These are phyloP conservation scores for Colletotrichum tabaci DNA, from an alignment of 2,329 filamentous ascomycete species.

Conservation along the genomic window DNA sequence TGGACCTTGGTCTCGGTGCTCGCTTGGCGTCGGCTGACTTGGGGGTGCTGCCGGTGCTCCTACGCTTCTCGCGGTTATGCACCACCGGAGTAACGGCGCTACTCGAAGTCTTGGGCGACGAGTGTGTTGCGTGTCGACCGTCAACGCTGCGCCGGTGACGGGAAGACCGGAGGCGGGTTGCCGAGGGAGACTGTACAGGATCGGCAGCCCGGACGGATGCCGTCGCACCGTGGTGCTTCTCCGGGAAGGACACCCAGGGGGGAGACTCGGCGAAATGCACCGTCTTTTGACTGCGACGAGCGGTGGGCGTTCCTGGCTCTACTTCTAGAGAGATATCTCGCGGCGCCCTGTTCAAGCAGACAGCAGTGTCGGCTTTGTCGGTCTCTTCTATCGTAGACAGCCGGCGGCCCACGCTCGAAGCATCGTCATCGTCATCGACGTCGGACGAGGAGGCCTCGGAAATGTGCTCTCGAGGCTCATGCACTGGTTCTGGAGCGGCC, in stretches of 20 bases:
- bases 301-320: conserved; percentile 22
- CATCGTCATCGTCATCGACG: conserved; percentile 21
- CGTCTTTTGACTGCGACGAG: conserved; percentile 39
- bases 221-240: background rate
- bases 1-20: conserved; percentile 25
- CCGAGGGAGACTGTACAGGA: background rate
- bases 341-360: background rate
- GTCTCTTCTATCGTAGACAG: conserved; percentile 27
- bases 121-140: conserved; percentile 2
- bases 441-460: background rate
- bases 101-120: conserved; percentile 24
- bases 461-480: background rate
- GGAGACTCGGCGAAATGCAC: conserved; percentile 38
- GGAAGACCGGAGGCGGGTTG: conserved; percentile 17
- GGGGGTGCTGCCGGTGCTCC: conserved; percentile 15
- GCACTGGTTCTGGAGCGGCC: background rate
- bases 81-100: background rate
- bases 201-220: conserved; percentile 1
- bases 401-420: background rate
- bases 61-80: conserved; percentile 31
- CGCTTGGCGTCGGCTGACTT: conserved; percentile 32
- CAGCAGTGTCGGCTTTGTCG: background rate
- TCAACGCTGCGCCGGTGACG: conserved; percentile 28
- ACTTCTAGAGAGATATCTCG: background rate
- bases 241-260: conserved; percentile 11